Conservation (phyloP, 2,329 filamentous ascomycete genomes). For the Echinosphaeria canescens region DNA sequence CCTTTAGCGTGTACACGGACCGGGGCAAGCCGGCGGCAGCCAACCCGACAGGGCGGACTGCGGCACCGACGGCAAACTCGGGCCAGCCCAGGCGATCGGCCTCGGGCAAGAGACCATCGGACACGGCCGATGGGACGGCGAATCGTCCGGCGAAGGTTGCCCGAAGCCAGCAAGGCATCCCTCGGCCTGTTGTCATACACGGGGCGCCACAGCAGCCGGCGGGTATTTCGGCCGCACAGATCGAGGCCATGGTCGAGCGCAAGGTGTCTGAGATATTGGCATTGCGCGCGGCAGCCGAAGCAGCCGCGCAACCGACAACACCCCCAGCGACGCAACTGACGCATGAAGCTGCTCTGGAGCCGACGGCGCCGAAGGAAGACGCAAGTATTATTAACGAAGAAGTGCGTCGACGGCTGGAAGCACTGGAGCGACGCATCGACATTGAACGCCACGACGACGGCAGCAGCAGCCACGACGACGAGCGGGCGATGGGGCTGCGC, state of each 20-base stretch:
- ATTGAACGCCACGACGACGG: constrained; percentile 24
- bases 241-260: constrained; percentile 81
- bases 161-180: no score
- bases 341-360: constrained; percentile 9
- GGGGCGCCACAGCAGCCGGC: constrained; percentile 10
- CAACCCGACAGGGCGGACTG: constrained; percentile 15
- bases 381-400: constrained; percentile 40
- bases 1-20: constrained; percentile 76
- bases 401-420: constrained; percentile 61
- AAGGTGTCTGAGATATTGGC: constrained; percentile 82
- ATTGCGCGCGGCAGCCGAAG: constrained; percentile 38
- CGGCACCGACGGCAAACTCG: constrained; percentile 11
- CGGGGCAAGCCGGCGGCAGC: constrained; percentile 23
- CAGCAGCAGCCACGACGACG: constrained; percentile 34
- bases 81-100: constrained; percentile 11
- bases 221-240: constrained; percentile 47
- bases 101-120: constrained; percentile 17
- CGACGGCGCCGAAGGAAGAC: constrained; percentile 1
- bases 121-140: constrained; percentile 8
- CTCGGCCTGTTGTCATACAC: no score
- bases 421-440: constrained; percentile 71
- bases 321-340: no score
- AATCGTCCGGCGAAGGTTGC: constrained; percentile 20
- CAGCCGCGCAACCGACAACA: no score
- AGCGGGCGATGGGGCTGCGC: constrained; percentile 61